Conservation (phyloP, 768 basidiomycete genomes). For the Suillus discolor region DNA sequence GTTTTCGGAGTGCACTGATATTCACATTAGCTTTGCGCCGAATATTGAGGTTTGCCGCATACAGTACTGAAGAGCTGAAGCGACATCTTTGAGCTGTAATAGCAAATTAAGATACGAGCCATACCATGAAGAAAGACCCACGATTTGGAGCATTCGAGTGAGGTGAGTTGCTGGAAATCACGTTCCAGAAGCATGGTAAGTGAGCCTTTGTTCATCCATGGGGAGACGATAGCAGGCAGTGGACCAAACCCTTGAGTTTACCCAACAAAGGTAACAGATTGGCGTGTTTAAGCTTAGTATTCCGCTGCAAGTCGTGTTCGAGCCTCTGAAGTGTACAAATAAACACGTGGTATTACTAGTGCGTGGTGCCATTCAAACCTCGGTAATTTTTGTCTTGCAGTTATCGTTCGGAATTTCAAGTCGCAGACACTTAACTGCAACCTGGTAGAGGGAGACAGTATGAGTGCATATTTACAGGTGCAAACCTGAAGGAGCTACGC, state of each 20-base stretch:
- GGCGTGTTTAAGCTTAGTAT: slow-evolving; percentile 17
- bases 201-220: slow-evolving; percentile 20
- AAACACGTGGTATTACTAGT: neutral
- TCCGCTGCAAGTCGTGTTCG: slow-evolving; percentile 32
- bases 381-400: neutral
- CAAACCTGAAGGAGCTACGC: neutral
- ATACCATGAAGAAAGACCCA: slow-evolving; percentile 4
- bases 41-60: neutral
- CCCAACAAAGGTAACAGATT: slow-evolving; percentile 41
- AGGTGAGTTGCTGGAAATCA: slow-evolving; percentile 7
- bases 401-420: neutral
- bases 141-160: slow-evolving; percentile 18
- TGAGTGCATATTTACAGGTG: slow-evolving; percentile 13
- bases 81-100: slow-evolving; percentile 5
- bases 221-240: slow-evolving; percentile 23
- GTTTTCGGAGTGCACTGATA: slow-evolving; percentile 11
- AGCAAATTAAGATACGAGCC: neutral
- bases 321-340: slow-evolving; percentile 18
- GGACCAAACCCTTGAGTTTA: slow-evolving; percentile 27
- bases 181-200: slow-evolving; percentile 15
- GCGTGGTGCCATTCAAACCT: neutral
- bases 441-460: neutral
- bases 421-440: neutral
- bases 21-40: neutral
- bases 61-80: slow-evolving; percentile 9